A percentile compares a stretch with the other conserved stretches of the same genome.
Conservation (phyloP, 2,329 filamentous ascomycete genomes). For the Fusarium sp. region DNA sequence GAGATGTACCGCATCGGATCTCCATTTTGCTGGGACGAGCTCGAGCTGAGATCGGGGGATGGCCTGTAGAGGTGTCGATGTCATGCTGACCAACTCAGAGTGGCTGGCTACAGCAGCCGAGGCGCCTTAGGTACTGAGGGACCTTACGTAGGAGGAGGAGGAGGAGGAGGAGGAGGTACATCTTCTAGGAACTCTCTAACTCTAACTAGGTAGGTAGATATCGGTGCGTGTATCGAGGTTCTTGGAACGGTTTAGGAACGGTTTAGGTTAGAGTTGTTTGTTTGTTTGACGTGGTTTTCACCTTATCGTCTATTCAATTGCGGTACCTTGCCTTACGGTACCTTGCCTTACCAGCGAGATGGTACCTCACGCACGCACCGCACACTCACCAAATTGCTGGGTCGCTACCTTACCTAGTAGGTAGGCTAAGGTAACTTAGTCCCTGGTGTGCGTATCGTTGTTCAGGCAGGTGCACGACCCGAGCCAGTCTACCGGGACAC, state of each 20-base stretch:
- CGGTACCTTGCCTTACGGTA: not conserved
- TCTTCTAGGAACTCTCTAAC: not conserved
- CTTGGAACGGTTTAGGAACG: not conserved
- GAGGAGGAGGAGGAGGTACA: not conserved
- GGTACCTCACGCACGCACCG: not conserved
- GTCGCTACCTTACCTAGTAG: not conserved
- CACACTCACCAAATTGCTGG: not conserved
- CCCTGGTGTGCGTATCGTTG: slow-evolving; percentile 8
- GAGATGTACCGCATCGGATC: slow-evolving; percentile 34
- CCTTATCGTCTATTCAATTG: not conserved
- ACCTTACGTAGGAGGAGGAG: not conserved
- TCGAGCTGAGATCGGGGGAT: slow-evolving; percentile 24
- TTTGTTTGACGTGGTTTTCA: not conserved
- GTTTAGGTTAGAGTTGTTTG: not conserved
- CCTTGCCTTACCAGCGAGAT: not conserved
- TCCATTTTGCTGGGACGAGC: slow-evolving; percentile 1
- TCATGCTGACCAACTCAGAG: slow-evolving; percentile 19
- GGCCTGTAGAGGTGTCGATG: slow-evolving; percentile 13
- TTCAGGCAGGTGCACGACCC: slow-evolving; percentile 15
- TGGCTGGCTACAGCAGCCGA: slow-evolving; percentile 27
- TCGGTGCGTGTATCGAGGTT: not conserved
- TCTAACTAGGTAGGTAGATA: not conserved
- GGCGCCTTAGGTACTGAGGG: not conserved
- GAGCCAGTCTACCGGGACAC: slow-evolving; percentile 25
- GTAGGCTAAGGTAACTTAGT: not conserved